These are phyloP conservation scores for Globisporangium viniferum DNA, from an alignment of 352 stramenopile species.

Conservation along the genomic window DNA sequence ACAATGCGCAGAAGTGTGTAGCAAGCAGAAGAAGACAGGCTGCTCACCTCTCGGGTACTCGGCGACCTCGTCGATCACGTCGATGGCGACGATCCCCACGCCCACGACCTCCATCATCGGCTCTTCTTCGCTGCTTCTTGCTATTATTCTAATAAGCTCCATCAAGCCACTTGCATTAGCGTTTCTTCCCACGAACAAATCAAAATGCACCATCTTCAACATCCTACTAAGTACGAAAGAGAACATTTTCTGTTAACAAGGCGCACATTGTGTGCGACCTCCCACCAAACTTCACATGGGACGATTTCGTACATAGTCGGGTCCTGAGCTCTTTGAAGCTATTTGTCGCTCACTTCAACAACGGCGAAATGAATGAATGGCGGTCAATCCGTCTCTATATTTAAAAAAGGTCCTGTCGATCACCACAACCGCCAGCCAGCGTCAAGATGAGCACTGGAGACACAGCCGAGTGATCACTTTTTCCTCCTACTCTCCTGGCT, in stretches of 20 bases:
- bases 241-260: background rate
- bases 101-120: slow-evolving; percentile 51
- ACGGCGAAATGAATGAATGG: background rate
- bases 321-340: background rate
- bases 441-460: too few relatives aligned
- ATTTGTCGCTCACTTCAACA: background rate
- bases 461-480: background rate
- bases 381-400: background rate
- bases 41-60: slow-evolving; percentile 48
- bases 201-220: background rate
- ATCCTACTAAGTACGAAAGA: background rate
- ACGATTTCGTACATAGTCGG: background rate
- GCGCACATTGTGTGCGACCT: too few relatives aligned
- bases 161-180: background rate
- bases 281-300: too few relatives aligned
- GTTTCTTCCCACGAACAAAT: background rate
- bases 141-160: background rate
- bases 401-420: too few relatives aligned
- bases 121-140: background rate
- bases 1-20: background rate
- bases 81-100: slow-evolving; percentile 70
- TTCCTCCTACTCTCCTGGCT: background rate
- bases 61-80: slow-evolving; percentile 64
- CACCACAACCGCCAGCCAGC: background rate
- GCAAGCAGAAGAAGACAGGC: too few relatives aligned